Evolutionary conservation across 176 grass and related monocot species (phyloP).

Genomic region (Dendrocalamus sinicus): DNA sequence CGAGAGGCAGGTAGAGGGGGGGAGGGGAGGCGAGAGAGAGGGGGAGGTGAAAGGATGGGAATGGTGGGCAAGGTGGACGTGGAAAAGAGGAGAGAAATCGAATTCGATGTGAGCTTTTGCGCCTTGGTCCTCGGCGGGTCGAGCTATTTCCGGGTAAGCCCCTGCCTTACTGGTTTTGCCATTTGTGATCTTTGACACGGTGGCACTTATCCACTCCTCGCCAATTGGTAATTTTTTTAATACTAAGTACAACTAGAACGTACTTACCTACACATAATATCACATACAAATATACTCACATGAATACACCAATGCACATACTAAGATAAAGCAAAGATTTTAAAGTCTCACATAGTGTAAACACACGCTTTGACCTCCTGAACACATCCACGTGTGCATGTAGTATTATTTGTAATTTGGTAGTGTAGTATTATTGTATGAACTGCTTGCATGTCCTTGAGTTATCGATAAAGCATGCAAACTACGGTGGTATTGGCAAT

Average conservation of each 20-base stretch:
- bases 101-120: slow-evolving; percentile 37
- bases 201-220: background rate
- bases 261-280: too few species aligned
- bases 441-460: too few species aligned
- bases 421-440: too few species aligned
- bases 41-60: background rate
- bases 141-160: background rate
- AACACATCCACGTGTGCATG: too few species aligned
- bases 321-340: too few species aligned
- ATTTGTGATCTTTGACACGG: background rate
- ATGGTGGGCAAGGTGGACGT: slow-evolving; percentile 4
- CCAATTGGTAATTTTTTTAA: background rate
- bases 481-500: too few species aligned
- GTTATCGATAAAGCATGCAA: too few species aligned
- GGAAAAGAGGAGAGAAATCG: slow-evolving; percentile 24
- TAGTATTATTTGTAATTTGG: too few species aligned
- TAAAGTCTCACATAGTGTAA: rapidly evolving
- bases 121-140: background rate
- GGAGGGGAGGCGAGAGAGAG: background rate
- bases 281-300: too few species aligned
- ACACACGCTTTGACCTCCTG: too few species aligned
- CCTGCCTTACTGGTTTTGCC: background rate
- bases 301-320: too few species aligned
- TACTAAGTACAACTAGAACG: too few species aligned
- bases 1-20: background rate